Evolutionary conservation across 2,329 filamentous ascomycete species (phyloP).

Genomic region (Xylariales sp.): DNA sequence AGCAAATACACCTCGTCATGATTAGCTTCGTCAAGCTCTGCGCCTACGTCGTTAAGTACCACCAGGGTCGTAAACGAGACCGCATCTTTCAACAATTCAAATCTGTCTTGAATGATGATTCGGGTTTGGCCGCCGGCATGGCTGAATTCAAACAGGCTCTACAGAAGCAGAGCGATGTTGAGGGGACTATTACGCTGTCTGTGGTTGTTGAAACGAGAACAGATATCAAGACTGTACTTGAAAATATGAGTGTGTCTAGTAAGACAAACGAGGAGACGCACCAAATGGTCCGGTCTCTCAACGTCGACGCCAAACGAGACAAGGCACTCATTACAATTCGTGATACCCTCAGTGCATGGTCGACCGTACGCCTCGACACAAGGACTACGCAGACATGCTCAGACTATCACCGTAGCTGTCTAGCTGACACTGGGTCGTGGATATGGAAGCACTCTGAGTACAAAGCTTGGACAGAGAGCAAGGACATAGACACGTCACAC

Average conservation of each 20-base stretch:
- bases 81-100: slow-evolving; percentile 39
- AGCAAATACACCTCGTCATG: slow-evolving; percentile 41
- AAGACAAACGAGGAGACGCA: slow-evolving; percentile 35
- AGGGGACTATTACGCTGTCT: slow-evolving; percentile 43
- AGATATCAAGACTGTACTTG: slow-evolving; percentile 6
- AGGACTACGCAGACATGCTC: slow-evolving; percentile 44
- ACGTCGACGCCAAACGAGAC: slow-evolving; percentile 37
- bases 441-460: slow-evolving; percentile 37
- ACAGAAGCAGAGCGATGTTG: slow-evolving; percentile 41
- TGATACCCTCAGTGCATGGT: slow-evolving; percentile 34
- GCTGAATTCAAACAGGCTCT: slow-evolving; percentile 36
- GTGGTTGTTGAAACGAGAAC: slow-evolving; percentile 26
- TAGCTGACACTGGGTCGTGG: slow-evolving; percentile 34
- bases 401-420: slow-evolving; percentile 32
- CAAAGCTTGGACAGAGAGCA: slow-evolving; percentile 29
- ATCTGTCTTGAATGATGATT: slow-evolving; percentile 44
- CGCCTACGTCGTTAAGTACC: slow-evolving; percentile 47
- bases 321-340: slow-evolving; percentile 41
- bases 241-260: slow-evolving; percentile 27
- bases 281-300: slow-evolving; percentile 36
- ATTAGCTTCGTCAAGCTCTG: slow-evolving; percentile 46
- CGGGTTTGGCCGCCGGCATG: slow-evolving; percentile 40
- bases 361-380: slow-evolving; percentile 40
- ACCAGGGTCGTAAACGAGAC: slow-evolving; percentile 41
- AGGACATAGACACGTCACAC: slow-evolving; percentile 34